phyloP scores from a whole-genome alignment of 257 asterid genomes.

The Nicotiana obtusifolia region DNA sequence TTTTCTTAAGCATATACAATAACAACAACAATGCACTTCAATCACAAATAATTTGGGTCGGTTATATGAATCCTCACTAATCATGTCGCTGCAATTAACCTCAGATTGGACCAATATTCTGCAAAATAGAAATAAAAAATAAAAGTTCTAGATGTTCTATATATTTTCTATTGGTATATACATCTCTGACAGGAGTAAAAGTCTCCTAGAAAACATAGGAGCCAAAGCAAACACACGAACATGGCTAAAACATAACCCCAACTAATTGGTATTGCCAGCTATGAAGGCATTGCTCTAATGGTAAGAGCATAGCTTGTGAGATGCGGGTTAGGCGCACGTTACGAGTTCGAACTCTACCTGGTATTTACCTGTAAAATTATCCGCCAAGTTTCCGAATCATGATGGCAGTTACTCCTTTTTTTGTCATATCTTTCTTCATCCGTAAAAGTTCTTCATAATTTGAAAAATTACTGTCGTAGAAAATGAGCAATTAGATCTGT shows the following conservation, averaged over 20 bases:
- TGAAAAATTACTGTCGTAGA: not conserved
- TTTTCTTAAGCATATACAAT: not conserved
- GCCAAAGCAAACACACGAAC: not conserved
- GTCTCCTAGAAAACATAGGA: not conserved
- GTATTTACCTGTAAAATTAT: not conserved
- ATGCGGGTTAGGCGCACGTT: not conserved
- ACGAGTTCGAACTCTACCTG: not conserved
- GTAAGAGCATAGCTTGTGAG: not conserved
- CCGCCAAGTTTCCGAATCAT: not conserved
- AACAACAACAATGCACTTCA: not conserved
- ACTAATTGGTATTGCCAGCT: not conserved
- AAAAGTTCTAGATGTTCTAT: not conserved
- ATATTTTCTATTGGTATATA: not conserved
- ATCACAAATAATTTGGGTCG: not conserved
- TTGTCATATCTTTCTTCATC: not conserved
- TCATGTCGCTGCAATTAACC: not conserved
- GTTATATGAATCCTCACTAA: not conserved
- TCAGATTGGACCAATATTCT: not conserved
- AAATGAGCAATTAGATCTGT: not conserved
- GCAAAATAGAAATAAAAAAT: not conserved
- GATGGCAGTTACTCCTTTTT: not conserved
- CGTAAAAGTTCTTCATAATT: not conserved
- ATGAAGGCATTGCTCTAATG: not conserved
- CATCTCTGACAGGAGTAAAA: not conserved
- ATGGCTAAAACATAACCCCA: conserved; percentile 5